Percentiles rank a stretch among this genome's conserved stretches.
These are phyloP conservation scores for Tanacetum coccineum DNA, from an alignment of 129 eudicot species.

Conservation along the genomic window DNA sequence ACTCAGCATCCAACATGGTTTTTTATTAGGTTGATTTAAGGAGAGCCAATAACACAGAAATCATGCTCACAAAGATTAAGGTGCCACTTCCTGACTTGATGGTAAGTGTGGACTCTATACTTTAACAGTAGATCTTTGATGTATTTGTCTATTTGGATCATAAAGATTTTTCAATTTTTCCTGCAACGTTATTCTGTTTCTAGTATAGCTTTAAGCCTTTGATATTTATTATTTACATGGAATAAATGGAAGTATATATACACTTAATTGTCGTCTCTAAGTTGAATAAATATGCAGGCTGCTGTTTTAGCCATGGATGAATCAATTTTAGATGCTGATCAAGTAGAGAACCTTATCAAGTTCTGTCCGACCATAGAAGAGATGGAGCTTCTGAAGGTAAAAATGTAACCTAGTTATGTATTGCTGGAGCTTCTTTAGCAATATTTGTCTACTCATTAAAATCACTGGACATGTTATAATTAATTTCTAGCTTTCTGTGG, in stretches of 20 bases:
- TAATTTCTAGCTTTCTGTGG: too few species aligned
- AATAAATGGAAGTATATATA: neutral
- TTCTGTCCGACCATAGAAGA: constrained; percentile 86
- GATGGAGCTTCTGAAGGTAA: constrained; percentile 82
- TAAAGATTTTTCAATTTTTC: too few species aligned
- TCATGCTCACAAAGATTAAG: constrained; percentile 96
- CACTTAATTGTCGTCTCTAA: neutral
- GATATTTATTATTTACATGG: neutral
- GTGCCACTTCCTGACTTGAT: constrained; percentile 99
- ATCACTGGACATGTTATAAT: neutral
- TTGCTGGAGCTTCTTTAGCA: neutral
- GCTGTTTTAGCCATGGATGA: constrained; percentile 87
- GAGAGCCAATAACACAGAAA: constrained; percentile 92
- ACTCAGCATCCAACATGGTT: neutral
- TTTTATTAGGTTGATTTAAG: constrained; percentile 71
- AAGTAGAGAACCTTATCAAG: constrained; percentile 78
- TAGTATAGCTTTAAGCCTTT: too few species aligned
- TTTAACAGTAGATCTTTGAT: too few species aligned
- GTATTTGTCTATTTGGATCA: too few species aligned
- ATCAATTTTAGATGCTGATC: constrained; percentile 77
- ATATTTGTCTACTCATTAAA: neutral
- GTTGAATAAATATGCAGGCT: constrained; percentile 57
- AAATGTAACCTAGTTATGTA: neutral
- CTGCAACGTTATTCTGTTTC: too few species aligned
- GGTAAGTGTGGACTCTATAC: too few species aligned